Base-by-base conservation (phyloP, 2,329 filamentous ascomycete genomes). In the Phialophora verrucosa region DNA sequence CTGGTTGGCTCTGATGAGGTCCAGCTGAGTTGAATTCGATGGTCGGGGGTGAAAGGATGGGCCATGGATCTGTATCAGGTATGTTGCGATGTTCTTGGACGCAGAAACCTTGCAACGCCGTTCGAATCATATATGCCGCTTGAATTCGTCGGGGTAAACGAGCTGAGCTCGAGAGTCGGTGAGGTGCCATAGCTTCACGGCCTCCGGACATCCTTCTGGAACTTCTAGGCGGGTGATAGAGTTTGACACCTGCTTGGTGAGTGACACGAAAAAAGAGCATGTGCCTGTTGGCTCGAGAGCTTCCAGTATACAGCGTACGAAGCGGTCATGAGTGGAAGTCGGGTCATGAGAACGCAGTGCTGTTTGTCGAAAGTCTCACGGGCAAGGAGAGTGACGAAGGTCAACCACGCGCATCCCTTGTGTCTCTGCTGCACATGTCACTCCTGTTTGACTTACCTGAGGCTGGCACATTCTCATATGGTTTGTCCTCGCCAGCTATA, bases 181-280 rank as follows among this genome's bases (percentile, higher is more conserved):
- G 20, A n/a, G 38, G 58, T 65, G 63, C 20, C 56, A 56, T 55
- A 31, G 23, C 44, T 49, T 61, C 42, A 57, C 12, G 88, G 92
- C 14, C 86, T 98, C 20, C 47, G 50, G 57, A 32, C 56, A 61
- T 23, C 10, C 11, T 51, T 64, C 63, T 50, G 47, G 59, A 61
- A 58, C 2, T 51, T 58, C 50, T 35, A 32, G 49, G 50, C 23
- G 4, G 17, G 42, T 38, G 44, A 44, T 55, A 61, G 17, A 42
- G 49, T 29, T 49, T 53, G 47, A 53, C 59, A 53, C 47, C 23
- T 49, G 20, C 35, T 31, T 27, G 49, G 32, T 29, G 42, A 6
- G 49, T 53, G 59, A 53, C 59, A 53, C 12, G 2, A 14, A 27
- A 12, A 27, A 14, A 12, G 10, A 51, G 5, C 20, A 23, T 27